phyloP scores from a whole-genome alignment of 306 rosid species.

The Cucurbita moschata region DNA sequence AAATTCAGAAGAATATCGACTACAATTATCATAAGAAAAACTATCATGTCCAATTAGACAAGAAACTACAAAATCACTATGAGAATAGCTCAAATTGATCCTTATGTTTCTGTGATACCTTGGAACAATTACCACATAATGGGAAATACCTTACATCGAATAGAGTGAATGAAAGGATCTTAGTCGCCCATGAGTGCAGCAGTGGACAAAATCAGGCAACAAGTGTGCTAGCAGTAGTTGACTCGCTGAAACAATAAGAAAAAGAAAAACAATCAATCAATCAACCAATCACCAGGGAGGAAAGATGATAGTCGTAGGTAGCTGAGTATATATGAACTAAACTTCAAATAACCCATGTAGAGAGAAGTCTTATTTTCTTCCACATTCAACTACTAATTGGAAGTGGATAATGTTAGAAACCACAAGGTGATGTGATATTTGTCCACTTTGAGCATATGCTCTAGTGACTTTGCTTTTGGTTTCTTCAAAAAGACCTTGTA shows the following conservation, averaged over 20 bases:
- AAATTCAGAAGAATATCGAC: not conserved
- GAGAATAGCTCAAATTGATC: not conserved
- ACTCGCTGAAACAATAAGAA: slow-evolving; percentile 14
- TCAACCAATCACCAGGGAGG: not conserved
- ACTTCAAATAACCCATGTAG: not conserved
- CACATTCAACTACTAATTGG: too few relatives aligned
- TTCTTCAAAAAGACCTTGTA: too few relatives aligned
- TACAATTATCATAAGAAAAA: not conserved
- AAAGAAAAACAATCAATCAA: not conserved
- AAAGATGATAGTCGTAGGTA: not conserved
- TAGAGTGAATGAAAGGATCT: not conserved
- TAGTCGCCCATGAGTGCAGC: not conserved
- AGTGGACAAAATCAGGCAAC: slow-evolving; percentile 25
- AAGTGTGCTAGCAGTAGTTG: slow-evolving; percentile 38
- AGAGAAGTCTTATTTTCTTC: not conserved
- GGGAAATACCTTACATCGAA: not conserved
- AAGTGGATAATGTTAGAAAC: too few relatives aligned
- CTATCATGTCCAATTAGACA: not conserved
- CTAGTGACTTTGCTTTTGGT: too few relatives aligned
- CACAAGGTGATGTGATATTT: too few relatives aligned
- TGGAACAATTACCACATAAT: not conserved
- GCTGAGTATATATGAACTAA: not conserved
- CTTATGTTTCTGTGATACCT: not conserved
- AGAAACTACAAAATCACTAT: not conserved
- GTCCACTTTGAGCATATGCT: too few relatives aligned